Percentiles rank a stretch among this genome's conserved stretches.
Conservation (phyloP, 148 eudicot genomes). For the Heliamphora exappendiculata region DNA sequence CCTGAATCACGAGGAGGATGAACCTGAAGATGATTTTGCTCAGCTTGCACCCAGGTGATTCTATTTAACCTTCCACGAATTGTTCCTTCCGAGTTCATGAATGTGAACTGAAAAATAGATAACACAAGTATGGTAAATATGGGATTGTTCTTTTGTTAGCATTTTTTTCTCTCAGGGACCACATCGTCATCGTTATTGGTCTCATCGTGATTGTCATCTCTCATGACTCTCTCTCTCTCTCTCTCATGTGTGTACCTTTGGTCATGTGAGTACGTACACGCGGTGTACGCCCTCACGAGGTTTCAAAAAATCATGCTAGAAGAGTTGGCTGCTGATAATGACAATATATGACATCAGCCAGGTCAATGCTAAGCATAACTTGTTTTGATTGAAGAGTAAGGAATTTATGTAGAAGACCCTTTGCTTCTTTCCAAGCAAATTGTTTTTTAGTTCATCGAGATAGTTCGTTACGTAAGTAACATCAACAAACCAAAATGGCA, state of each 20-base stretch:
- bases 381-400: not conserved
- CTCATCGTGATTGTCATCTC: too few species aligned
- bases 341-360: too few species aligned
- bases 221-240: not conserved
- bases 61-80: slow-evolving; percentile 6
- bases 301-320: not conserved
- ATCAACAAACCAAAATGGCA: too few species aligned
- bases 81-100: not conserved
- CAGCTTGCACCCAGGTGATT: slow-evolving; percentile 74
- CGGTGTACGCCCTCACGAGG: not conserved
- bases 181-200: not conserved
- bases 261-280: too few species aligned
- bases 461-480: too few species aligned
- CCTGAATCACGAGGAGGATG: slow-evolving; percentile 79
- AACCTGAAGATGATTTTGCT: slow-evolving; percentile 81
- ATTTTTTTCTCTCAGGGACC: not conserved
- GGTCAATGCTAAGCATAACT: not conserved
- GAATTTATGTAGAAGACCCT: not conserved
- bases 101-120: not conserved
- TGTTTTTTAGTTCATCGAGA: too few species aligned
- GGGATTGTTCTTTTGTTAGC: not conserved
- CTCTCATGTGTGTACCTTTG: not conserved
- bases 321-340: not conserved
- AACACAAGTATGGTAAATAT: not conserved
- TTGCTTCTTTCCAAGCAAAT: too few species aligned